phyloP scores from a whole-genome alignment of 78 protist genomes.

The slime mould (Dictyostelium discoideum) region DNA sequence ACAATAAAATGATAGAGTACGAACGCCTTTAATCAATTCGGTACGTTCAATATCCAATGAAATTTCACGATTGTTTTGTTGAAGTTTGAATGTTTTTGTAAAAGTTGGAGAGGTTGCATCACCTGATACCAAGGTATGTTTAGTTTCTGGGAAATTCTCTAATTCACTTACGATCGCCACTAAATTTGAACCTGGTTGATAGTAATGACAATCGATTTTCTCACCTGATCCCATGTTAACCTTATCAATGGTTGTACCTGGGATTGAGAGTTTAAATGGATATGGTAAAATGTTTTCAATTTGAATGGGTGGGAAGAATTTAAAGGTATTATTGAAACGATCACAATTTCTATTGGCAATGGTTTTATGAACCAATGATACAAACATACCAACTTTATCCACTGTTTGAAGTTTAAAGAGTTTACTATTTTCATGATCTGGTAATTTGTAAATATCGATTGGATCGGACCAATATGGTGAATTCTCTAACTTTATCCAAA shows the following conservation, averaged over 20 bases:
- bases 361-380: neutral
- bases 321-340: neutral
- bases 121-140: conserved; percentile 32
- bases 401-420: neutral
- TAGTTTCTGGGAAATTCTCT: conserved; percentile 36
- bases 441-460: neutral
- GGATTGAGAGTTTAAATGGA: conserved; percentile 2
- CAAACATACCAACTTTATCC: neutral
- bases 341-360: neutral
- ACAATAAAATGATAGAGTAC: conserved; percentile 62
- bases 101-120: conserved; percentile 42
- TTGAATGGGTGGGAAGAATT: conserved; percentile 59
- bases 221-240: neutral
- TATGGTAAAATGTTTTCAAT: conserved; percentile 58
- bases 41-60: conserved; percentile 33
- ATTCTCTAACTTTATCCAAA: conserved; percentile 10
- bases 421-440: neutral
- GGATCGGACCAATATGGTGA: conserved; percentile 46
- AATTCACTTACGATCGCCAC: neutral
- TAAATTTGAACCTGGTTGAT: conserved; percentile 42
- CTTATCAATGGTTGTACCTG: neutral
- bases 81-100: conserved; percentile 34
- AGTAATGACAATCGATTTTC: conserved; percentile 36
- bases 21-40: conserved; percentile 30
- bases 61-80: conserved; percentile 3